These are phyloP conservation scores for Urostyla sp. DNA, from an alignment of 73 alveolate species.

Conservation along the genomic window DNA sequence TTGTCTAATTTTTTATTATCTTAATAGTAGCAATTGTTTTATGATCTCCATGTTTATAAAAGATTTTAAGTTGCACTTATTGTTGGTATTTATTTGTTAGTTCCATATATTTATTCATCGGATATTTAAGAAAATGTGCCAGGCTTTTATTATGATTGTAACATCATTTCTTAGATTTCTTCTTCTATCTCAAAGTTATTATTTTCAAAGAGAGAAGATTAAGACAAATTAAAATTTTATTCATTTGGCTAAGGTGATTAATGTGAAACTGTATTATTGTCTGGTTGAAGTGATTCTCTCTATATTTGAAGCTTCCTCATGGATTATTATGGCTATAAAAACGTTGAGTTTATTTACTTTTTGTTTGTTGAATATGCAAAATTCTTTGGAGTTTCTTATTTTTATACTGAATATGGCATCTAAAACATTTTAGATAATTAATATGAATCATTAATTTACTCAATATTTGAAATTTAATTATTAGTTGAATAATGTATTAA, in stretches of 20 bases:
- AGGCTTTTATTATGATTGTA: not conserved
- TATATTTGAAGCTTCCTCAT: too few relatives aligned
- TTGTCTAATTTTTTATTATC: not conserved
- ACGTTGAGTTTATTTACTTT: not conserved
- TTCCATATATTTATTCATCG: too few relatives aligned
- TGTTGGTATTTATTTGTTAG: not conserved
- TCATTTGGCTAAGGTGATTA: not conserved
- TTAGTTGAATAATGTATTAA: not conserved
- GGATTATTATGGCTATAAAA: too few relatives aligned
- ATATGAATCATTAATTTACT: too few relatives aligned
- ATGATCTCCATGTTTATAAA: slow-evolving; percentile 7
- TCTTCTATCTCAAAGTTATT: slow-evolving; percentile 41
- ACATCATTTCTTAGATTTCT: slow-evolving; percentile 46
- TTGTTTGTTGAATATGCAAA: not conserved
- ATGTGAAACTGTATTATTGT: not conserved
- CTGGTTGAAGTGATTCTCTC: too few relatives aligned
- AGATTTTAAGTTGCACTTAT: slow-evolving; percentile 48
- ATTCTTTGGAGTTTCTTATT: not conserved
- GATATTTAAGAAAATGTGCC: too few relatives aligned
- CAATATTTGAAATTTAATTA: not conserved
- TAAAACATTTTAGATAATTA: too few relatives aligned
- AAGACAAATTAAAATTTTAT: not conserved
- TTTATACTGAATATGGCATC: too few relatives aligned
- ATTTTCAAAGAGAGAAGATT: too few relatives aligned
- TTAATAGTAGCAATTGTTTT: not conserved